Percentiles rank a stretch among this genome's conserved stretches.
phyloP scores from a whole-genome alignment of 1,139 yeast genomes.

The Kodamaea anthophila region DNA sequence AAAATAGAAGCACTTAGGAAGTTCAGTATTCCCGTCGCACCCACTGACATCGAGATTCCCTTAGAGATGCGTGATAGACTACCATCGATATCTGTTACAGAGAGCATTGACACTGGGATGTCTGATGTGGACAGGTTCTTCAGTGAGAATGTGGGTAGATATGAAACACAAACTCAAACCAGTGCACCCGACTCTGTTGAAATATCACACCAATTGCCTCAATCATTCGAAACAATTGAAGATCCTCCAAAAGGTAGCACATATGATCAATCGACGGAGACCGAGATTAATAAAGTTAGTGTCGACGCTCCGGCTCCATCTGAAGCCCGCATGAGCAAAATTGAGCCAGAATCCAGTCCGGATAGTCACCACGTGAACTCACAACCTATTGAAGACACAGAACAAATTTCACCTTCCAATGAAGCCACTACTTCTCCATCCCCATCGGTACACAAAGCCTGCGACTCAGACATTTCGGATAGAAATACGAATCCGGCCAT shows the following conservation, averaged over 20 bases:
- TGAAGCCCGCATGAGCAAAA: neutral
- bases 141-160: slow-evolving; percentile 2
- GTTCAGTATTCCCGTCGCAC: neutral
- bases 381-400: neutral
- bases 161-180: neutral
- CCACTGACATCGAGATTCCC: slow-evolving; percentile 1
- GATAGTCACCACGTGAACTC: too few relatives aligned
- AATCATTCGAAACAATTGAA: neutral
- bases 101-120: slow-evolving; percentile 1
- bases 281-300: neutral
- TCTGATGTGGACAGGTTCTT: slow-evolving; percentile 6
- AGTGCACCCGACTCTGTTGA: neutral
- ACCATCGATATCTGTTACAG: neutral
- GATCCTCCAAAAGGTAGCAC: neutral
- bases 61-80: slow-evolving; percentile 1
- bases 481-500: neutral
- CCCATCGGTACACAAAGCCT: too few relatives aligned
- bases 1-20: neutral
- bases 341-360: neutral
- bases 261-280: neutral
- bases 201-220: too few relatives aligned
- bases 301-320: too few relatives aligned
- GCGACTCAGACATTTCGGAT: too few relatives aligned
- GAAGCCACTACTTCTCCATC: neutral
- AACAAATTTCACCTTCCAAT: neutral